A percentile compares a stretch with the other conserved stretches of the same genome.
phyloP scores from a whole-genome alignment of 1,139 yeast genomes.

The Lodderomyces parapsilosis region DNA sequence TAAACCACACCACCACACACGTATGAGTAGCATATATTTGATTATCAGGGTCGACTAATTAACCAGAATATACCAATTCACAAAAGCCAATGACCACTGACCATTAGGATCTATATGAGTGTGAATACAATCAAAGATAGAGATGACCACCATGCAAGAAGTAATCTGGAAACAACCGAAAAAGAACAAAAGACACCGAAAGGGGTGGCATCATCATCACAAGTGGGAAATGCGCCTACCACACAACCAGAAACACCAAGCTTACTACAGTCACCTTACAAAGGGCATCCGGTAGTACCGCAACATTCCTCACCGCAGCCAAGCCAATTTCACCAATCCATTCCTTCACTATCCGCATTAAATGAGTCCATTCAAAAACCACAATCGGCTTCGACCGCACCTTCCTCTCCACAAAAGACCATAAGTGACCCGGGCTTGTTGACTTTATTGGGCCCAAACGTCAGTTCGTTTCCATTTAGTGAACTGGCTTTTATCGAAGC shows the following conservation, averaged over 20 bases:
- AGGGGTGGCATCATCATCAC: constrained; percentile 5
- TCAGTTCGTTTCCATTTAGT: constrained; percentile 55
- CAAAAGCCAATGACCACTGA: neutral
- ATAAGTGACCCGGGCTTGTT: constrained; percentile 20
- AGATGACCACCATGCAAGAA: constrained; percentile 4
- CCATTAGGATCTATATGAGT: constrained; percentile 10
- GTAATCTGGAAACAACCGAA: constrained; percentile 1
- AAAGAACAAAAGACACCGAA: constrained; percentile 5
- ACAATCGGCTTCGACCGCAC: constrained; percentile 4
- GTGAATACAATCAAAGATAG: constrained; percentile 16
- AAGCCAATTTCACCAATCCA: neutral
- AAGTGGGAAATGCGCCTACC: constrained; percentile 4
- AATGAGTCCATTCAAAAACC: constrained; percentile 9
- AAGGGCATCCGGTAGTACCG: constrained; percentile 1
- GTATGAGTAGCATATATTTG: neutral
- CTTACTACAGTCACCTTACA: constrained; percentile 8
- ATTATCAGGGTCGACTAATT: neutral
- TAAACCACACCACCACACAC: neutral
- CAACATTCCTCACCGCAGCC: constrained; percentile 4
- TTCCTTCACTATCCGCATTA: constrained; percentile 10
- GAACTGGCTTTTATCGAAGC: constrained; percentile 66
- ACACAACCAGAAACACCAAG: neutral
- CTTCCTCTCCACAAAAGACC: constrained; percentile 5
- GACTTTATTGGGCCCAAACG: constrained; percentile 52
- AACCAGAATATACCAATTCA: neutral